Evolutionary conservation across 495 filamentous ascomycete genomes (phyloP).

Genomic region (Astrothelium subdiscretum): DNA sequence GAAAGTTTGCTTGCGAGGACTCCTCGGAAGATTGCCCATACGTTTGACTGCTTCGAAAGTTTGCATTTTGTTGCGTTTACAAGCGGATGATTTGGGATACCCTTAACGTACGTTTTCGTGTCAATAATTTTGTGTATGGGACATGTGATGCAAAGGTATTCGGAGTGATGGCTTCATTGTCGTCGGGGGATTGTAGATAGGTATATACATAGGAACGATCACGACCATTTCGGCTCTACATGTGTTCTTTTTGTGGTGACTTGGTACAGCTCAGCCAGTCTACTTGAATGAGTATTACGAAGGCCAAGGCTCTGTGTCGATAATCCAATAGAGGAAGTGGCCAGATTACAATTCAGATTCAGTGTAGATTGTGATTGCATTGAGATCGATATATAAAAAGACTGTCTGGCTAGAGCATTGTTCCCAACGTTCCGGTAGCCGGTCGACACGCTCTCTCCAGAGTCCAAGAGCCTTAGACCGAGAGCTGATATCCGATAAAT

Average conservation of each 20-base stretch:
- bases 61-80: slow-evolving; percentile 1
- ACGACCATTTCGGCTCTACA: not conserved
- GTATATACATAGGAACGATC: not conserved
- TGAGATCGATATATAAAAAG: not conserved
- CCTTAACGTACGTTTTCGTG: not conserved
- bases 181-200: not conserved
- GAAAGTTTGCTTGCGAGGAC: slow-evolving; percentile 10
- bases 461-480: not conserved
- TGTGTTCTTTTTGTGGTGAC: no score
- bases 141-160: not conserved
- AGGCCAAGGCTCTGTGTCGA: no score
- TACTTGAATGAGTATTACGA: not conserved
- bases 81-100: slow-evolving; percentile 1
- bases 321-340: no score
- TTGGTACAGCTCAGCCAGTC: not conserved
- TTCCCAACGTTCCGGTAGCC: not conserved
- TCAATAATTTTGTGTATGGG: not conserved
- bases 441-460: not conserved
- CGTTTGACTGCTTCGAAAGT: not conserved
- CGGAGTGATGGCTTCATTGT: not conserved
- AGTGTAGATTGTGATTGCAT: not conserved
- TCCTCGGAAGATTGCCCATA: not conserved
- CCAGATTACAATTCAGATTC: not conserved
- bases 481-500: not conserved
- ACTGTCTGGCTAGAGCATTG: not conserved